phyloP scores from a whole-genome alignment of 2,329 filamentous ascomycete species.

The Fusarium pilosicola region DNA sequence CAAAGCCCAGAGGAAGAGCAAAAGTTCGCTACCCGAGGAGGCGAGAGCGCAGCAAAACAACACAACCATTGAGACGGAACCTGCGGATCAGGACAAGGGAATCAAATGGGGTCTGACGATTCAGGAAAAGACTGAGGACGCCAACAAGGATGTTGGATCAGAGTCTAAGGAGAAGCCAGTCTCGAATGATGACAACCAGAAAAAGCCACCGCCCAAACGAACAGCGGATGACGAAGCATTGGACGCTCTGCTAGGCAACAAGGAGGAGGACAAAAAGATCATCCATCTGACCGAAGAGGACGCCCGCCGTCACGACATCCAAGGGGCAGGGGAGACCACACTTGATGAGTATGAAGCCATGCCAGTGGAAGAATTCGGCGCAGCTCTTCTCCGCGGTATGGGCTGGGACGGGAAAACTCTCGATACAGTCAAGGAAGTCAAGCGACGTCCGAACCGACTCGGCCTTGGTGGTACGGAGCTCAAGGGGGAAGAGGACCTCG shows the following conservation, averaged over 20 bases:
- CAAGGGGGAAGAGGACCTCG: constrained; percentile 76
- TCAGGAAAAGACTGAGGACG: constrained; percentile 64
- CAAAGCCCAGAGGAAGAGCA: constrained; percentile 58
- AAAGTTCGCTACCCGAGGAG: constrained; percentile 68
- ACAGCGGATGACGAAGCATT: constrained; percentile 66
- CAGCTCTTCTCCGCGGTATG: constrained; percentile 90
- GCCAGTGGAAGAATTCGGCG: constrained; percentile 94
- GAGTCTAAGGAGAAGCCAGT: constrained; percentile 9
- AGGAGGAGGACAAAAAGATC: constrained; percentile 58
- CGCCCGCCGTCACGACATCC: constrained; percentile 76
- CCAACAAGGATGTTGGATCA: constrained; percentile 49
- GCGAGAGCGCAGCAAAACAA: constrained; percentile 57
- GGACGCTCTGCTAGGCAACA: constrained; percentile 71
- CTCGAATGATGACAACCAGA: constrained; percentile 4
- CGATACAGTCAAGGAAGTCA: constrained; percentile 68
- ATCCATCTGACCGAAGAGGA: constrained; percentile 71
- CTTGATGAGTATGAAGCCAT: constrained; percentile 88
- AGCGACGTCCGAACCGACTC: constrained; percentile 80
- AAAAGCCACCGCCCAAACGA: constrained; percentile 16
- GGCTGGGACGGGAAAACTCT: constrained; percentile 83
- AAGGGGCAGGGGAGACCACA: constrained; percentile 76
- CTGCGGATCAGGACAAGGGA: constrained; percentile 60
- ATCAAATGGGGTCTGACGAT: constrained; percentile 66
- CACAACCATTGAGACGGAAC: constrained; percentile 46
- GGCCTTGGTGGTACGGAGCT: constrained; percentile 90